phyloP scores from a whole-genome alignment of 2,329 filamentous ascomycete genomes.

The Chaetomium sp. region DNA sequence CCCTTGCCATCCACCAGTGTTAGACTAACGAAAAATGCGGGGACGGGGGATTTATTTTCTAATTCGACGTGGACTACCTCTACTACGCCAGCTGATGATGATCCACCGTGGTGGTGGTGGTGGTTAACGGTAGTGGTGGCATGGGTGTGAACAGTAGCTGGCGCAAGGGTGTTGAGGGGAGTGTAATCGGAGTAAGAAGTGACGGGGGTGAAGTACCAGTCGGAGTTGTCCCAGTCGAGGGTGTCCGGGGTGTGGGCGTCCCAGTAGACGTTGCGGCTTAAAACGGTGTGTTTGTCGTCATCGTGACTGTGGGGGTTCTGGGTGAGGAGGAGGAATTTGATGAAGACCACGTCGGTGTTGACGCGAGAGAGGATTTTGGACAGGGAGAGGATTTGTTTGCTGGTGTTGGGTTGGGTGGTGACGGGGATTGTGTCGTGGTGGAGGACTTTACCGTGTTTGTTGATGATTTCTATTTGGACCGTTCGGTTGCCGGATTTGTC shows the following conservation, averaged over 20 bases:
- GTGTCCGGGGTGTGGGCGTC: constrained; percentile 40
- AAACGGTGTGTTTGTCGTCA: constrained; percentile 17
- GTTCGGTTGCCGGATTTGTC: constrained; percentile 33
- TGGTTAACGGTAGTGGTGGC: too few species aligned
- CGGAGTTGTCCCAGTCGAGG: constrained; percentile 50
- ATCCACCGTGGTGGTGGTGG: too few species aligned
- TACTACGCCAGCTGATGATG: constrained; percentile 10
- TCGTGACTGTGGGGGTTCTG: too few species aligned
- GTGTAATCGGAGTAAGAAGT: constrained; percentile 43
- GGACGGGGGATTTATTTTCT: constrained; percentile 45
- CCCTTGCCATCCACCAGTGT: constrained; percentile 40
- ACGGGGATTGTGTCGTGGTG: constrained; percentile 27
- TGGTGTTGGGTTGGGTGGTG: constrained; percentile 40
- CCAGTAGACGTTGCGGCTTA: constrained; percentile 59
- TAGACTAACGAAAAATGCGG: constrained; percentile 53
- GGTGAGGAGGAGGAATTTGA: constrained; percentile 46
- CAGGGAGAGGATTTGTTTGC: constrained; percentile 32
- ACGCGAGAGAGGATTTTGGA: constrained; percentile 22
- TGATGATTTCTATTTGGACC: constrained; percentile 45
- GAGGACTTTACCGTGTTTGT: constrained; percentile 39
- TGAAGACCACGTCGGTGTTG: constrained; percentile 40
- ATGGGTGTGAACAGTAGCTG: constrained; percentile 33
- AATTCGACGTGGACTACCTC: constrained; percentile 34
- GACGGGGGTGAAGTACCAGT: constrained; percentile 55
- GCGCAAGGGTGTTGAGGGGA: constrained; percentile 34